Conservation (phyloP, 768 basidiomycete genomes). For the Suillus variegatus region DNA sequence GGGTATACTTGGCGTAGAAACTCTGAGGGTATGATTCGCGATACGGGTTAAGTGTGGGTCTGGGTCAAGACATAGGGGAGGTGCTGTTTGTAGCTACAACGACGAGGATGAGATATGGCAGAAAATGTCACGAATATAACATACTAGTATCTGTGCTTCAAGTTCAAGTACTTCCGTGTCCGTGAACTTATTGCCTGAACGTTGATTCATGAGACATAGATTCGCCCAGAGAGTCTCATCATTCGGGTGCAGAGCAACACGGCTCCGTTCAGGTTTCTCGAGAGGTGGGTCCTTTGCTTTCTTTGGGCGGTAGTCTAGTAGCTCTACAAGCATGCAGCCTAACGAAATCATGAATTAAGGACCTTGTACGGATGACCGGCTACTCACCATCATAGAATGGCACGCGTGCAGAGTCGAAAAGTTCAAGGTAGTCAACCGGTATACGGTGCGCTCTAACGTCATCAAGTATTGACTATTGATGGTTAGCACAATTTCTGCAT, state of each 20-base stretch:
- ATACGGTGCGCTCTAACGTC: slow-evolving; percentile 83
- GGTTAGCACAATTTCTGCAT: slow-evolving; percentile 5
- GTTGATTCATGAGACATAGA: slow-evolving; percentile 68
- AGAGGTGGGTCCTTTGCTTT: slow-evolving; percentile 56
- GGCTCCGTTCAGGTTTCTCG: slow-evolving; percentile 61
- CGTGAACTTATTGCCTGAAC: slow-evolving; percentile 58
- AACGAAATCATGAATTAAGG: slow-evolving; percentile 5
- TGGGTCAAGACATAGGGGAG: slow-evolving; percentile 79
- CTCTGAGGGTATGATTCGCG: slow-evolving; percentile 71
- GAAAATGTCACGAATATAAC: slow-evolving; percentile 22
- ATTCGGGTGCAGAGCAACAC: slow-evolving; percentile 77
- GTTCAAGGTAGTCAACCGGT: slow-evolving; percentile 81
- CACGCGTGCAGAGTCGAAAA: slow-evolving; percentile 71
- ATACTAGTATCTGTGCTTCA: slow-evolving; percentile 73
- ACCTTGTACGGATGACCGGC: slow-evolving; percentile 4
- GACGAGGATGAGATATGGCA: slow-evolving; percentile 13
- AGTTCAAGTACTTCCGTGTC: slow-evolving; percentile 73
- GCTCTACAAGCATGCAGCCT: slow-evolving; percentile 88
- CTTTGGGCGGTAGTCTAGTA: slow-evolving; percentile 72
- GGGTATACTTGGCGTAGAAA: slow-evolving; percentile 73
- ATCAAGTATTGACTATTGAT: slow-evolving; percentile 68
- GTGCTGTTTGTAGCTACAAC: slow-evolving; percentile 66
- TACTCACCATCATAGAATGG: slow-evolving; percentile 82
- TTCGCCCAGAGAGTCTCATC: slow-evolving; percentile 80
- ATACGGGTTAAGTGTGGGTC: slow-evolving; percentile 75